Conservation (phyloP, 768 basidiomycete species). For the Porpolomopsis calyptriformis region DNA sequence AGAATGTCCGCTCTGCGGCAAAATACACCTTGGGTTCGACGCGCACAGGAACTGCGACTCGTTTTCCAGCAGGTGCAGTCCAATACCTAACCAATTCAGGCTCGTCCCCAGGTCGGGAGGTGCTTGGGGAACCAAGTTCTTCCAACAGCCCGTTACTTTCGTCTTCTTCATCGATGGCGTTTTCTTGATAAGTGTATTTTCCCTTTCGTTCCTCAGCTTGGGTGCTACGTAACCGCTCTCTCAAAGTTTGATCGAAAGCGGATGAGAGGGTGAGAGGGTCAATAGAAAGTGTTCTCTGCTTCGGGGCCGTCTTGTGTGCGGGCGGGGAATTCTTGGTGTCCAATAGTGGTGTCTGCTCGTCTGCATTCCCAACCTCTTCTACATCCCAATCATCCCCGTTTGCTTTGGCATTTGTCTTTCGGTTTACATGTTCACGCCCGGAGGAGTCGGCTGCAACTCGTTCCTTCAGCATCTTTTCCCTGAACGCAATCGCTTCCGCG, state of each 20-base stretch:
- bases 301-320: conserved; percentile 15
- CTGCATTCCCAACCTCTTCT: conserved; percentile 20
- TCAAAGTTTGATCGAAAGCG: conserved; percentile 74
- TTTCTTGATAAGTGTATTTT: conserved; percentile 27
- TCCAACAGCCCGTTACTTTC: too few species aligned
- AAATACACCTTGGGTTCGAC: conserved; percentile 98
- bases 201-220: conserved; percentile 24
- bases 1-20: conserved; percentile 88
- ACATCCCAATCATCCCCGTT: conserved; percentile 9
- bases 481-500: conserved; percentile 75
- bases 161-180: too few species aligned
- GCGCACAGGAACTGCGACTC: conserved; percentile 87
- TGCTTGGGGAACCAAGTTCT: too few species aligned
- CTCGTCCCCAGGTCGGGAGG: conserved; percentile 12
- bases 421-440: conserved; percentile 8
- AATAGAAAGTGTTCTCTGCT: conserved; percentile 46
- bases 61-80: conserved; percentile 77
- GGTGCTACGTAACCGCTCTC: conserved; percentile 48
- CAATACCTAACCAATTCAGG: conserved; percentile 48
- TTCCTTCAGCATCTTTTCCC: conserved; percentile 69
- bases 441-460: conserved; percentile 22
- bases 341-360: conserved; percentile 28
- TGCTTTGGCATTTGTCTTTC: conserved; percentile 19
- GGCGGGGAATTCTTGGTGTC: conserved; percentile 14
- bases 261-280: conserved; percentile 79